Evolutionary conservation across 2,329 filamentous ascomycete species (phyloP).

Genomic region (Nemania bipapillata): DNA sequence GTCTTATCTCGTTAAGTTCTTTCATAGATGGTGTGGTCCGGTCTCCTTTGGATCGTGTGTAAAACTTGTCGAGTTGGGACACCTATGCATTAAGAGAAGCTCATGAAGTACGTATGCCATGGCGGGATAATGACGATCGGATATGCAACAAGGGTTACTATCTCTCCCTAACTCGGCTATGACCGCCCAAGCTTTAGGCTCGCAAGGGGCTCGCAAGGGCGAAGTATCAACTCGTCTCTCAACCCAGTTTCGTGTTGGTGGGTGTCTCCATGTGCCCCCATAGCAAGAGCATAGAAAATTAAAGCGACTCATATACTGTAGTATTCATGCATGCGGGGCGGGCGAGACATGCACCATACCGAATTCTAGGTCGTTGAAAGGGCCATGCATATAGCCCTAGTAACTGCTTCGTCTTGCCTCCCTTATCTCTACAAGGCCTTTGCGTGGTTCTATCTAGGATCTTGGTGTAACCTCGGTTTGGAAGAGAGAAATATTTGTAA

Average conservation of each 20-base stretch:
- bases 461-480: conserved; percentile 4
- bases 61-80: not conserved
- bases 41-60: not conserved
- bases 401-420: conserved; percentile 37
- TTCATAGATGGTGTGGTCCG: not conserved
- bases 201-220: no score
- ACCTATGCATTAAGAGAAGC: not conserved
- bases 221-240: not conserved
- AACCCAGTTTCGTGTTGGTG: not conserved
- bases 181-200: not conserved
- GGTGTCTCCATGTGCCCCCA: no score
- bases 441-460: conserved; percentile 5
- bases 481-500: not conserved
- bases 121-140: not conserved
- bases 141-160: not conserved
- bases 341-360: conserved; percentile 6
- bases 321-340: conserved; percentile 14
- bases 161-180: not conserved
- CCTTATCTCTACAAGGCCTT: conserved; percentile 37
- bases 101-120: not conserved
- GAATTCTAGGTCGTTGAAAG: not conserved
- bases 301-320: not conserved
- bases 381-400: conserved; percentile 29
- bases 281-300: not conserved
- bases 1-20: not conserved